phyloP scores from a whole-genome alignment of 768 basidiomycete species.

The Pholiota conissans region DNA sequence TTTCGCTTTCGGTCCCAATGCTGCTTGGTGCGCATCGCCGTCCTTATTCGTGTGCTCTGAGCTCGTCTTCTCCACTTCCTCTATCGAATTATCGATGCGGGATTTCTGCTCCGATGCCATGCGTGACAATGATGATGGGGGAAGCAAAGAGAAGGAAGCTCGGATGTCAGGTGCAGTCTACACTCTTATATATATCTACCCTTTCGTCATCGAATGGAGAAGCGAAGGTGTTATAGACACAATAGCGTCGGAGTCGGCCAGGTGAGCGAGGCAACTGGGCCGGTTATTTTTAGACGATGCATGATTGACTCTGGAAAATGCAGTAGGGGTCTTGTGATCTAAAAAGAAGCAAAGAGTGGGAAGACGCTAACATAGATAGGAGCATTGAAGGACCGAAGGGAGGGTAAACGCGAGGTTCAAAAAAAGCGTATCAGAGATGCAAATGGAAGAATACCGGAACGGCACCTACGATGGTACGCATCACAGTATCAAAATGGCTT shows the following conservation, averaged over 20 bases:
- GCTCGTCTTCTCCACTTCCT: slow-evolving; percentile 13
- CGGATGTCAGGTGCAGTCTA: not conserved
- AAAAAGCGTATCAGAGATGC: not conserved
- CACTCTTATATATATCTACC: slow-evolving; percentile 8
- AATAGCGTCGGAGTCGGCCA: slow-evolving; percentile 1
- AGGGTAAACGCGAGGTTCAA: not conserved
- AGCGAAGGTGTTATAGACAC: not conserved
- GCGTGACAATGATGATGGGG: not conserved
- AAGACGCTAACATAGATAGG: not conserved
- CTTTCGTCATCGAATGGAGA: not conserved
- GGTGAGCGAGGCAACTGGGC: not conserved
- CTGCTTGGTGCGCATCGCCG: slow-evolving; percentile 43
- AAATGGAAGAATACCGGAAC: too few species aligned
- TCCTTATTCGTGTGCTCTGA: slow-evolving; percentile 18
- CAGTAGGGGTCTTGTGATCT: slow-evolving; percentile 2
- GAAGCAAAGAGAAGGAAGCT: not conserved
- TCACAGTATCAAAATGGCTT: slow-evolving; percentile 44
- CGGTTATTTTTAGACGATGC: slow-evolving; percentile 1
- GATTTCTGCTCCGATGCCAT: slow-evolving; percentile 9
- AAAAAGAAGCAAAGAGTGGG: slow-evolving; percentile 5
- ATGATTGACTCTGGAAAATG: not conserved
- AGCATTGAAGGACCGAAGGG: not conserved
- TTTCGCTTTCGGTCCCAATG: slow-evolving; percentile 36
- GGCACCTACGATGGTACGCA: not conserved
- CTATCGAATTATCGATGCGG: not conserved